These are phyloP conservation scores for Penicillium cosmopolitanum DNA, from an alignment of 495 filamentous ascomycete genomes.

Conservation along the genomic window DNA sequence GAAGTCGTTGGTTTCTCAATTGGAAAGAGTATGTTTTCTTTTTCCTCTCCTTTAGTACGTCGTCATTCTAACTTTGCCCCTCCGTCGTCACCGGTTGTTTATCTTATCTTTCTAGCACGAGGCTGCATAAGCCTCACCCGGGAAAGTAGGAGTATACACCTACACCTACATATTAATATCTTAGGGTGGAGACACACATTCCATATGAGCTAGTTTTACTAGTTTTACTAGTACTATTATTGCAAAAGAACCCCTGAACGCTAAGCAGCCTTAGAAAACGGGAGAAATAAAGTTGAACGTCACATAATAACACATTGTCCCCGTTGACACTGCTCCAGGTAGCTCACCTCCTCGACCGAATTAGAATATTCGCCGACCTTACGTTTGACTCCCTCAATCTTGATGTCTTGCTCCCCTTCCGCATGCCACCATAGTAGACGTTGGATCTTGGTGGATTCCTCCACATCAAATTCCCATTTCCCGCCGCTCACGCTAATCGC, in stretches of 20 bases:
- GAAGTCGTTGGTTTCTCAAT: not conserved
- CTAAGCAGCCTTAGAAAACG: not conserved
- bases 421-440: conserved; percentile 88
- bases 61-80: conserved; percentile 16
- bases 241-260: not conserved
- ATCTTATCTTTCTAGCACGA: conserved; percentile 21
- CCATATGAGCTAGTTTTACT: no score
- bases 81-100: conserved; percentile 34
- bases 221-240: no score
- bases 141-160: no score
- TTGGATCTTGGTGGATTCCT: conserved; percentile 71
- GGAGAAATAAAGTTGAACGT: conserved; percentile 8
- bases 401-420: conserved; percentile 79
- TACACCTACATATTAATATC: no score
- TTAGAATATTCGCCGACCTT: conserved; percentile 49
- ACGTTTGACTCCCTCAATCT: conserved; percentile 72
- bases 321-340: conserved; percentile 62
- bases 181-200: no score
- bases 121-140: no score
- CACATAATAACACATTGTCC: conserved; percentile 58
- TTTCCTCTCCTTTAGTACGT: not conserved
- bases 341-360: conserved; percentile 61
- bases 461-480: conserved; percentile 81
- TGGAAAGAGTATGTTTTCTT: conserved; percentile 5
- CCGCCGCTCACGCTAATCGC: conserved; percentile 77